These are phyloP conservation scores for Verbascum thapsus DNA, from an alignment of 257 asterid species.

Conservation along the genomic window DNA sequence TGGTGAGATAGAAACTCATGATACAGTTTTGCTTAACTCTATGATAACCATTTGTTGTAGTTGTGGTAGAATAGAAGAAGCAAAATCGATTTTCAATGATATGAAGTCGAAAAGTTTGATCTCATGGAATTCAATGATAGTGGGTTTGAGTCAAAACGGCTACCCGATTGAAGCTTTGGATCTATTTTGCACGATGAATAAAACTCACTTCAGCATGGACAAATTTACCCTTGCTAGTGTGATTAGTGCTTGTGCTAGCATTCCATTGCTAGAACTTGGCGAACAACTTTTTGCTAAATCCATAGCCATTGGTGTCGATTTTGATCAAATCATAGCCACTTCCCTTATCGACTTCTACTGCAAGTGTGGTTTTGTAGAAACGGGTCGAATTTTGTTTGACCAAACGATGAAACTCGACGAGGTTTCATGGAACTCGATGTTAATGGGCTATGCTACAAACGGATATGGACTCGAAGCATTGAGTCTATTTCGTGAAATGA, in stretches of 20 bases:
- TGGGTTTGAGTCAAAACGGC: conserved; percentile 79
- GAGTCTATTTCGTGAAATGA: conserved; percentile 69
- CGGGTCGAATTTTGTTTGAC: conserved; percentile 60
- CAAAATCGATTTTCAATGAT: conserved; percentile 52
- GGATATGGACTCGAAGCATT: conserved; percentile 72
- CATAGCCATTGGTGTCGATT: conserved; percentile 57
- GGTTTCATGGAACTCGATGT: conserved; percentile 78
- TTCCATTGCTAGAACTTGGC: conserved; percentile 65
- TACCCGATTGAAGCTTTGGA: conserved; percentile 67
- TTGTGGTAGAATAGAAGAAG: conserved; percentile 70
- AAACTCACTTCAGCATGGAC: conserved; percentile 50
- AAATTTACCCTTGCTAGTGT: conserved; percentile 62
- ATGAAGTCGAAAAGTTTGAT: conserved; percentile 69
- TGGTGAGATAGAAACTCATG: conserved; percentile 57
- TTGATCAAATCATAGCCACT: conserved; percentile 58
- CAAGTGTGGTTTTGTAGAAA: conserved; percentile 68
- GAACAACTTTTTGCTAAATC: conserved; percentile 81
- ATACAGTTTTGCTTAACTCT: conserved; percentile 70
- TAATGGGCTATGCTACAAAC: conserved; percentile 92
- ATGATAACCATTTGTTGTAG: conserved; percentile 70
- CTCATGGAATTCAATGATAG: conserved; percentile 88
- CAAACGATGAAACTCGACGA: conserved; percentile 54
- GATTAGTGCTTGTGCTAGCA: conserved; percentile 81
- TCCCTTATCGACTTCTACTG: conserved; percentile 79
- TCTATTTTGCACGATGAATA: conserved; percentile 68